Base-by-base conservation (phyloP, 2,329 filamentous ascomycete genomes). In the Ascochyta pisi region DNA sequence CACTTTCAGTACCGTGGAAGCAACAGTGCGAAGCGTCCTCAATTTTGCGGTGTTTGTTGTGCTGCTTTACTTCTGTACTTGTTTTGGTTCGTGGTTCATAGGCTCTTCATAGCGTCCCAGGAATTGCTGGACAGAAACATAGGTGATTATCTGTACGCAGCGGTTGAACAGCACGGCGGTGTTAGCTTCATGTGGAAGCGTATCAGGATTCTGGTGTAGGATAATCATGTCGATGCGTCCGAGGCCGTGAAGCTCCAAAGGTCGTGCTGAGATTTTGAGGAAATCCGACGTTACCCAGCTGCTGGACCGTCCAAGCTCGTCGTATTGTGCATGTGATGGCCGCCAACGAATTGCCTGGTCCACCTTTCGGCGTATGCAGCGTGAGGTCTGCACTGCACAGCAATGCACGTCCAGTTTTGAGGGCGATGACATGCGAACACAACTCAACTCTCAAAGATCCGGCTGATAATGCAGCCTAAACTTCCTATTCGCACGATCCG, bases 401-500 rank as follows among this genome's bases (percentile, higher is more conserved):
- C 33, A 16, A 16, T n/a, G n/a, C 33, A n/a, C 33, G 12, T 3
- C n/a, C 33, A 35, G 8, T 8, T 9, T 16, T 1, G 15, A 6
- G 3, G 16, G 15, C 3, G 5, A 6, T 9, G n/a, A 8, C 10
- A 1, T 7, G n/a, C 33, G 16, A n/a, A n/a, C 9, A 6, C 27
- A 27, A 8, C 16, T 22, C n/a, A 15, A 3, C 19, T 6, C n/a
- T 89, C 80, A 96, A 13, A 96, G 75, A 62, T 90, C 87, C 44
- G 87, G 83, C 60, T 92, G 81, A 68, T 91, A 92, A 72, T 94
- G 92, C 71, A 86, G 83, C 77, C 95, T 96, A 77, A 96, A 96
- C 78, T 96, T 98, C 78, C 87, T 92, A 67, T 90, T 96, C 44
- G 92, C 91, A 22, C 95, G 82, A 73, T 98, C 94, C 15, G 89